Evolutionary conservation across 1,284 basidiomycete species (phyloP).

Genomic region (Apiotrichum brassicae): DNA sequence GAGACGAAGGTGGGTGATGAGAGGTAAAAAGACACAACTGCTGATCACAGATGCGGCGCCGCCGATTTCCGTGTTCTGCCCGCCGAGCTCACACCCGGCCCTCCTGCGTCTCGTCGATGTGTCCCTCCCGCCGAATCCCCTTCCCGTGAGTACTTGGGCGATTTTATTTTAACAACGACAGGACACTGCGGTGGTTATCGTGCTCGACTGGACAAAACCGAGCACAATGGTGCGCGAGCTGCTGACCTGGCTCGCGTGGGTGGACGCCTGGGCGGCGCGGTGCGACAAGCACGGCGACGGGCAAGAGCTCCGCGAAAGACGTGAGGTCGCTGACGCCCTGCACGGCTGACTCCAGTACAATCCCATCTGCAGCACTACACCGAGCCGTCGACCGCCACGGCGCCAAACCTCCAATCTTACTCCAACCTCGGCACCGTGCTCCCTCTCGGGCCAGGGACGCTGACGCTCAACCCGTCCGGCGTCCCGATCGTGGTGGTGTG

Average conservation of each 20-base stretch:
- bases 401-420: slow-evolving; percentile 5
- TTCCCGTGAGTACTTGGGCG: slow-evolving; percentile 26
- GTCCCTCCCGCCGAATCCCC: slow-evolving; percentile 60
- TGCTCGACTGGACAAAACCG: slow-evolving; percentile 92
- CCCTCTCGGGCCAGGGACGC: slow-evolving; percentile 67
- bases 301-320: slow-evolving; percentile 72
- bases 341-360: slow-evolving; percentile 62
- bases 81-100: slow-evolving; percentile 68
- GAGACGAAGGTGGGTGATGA: slow-evolving; percentile 69
- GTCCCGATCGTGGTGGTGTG: slow-evolving; percentile 85
- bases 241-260: slow-evolving; percentile 74
- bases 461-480: slow-evolving; percentile 75
- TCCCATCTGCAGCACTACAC: slow-evolving; percentile 79
- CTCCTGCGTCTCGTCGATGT: slow-evolving; percentile 74
- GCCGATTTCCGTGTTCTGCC: slow-evolving; percentile 78
- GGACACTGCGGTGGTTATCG: slow-evolving; percentile 77
- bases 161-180: slow-evolving; percentile 40
- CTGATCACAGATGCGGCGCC: slow-evolving; percentile 64
- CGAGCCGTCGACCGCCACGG: slow-evolving; percentile 59
- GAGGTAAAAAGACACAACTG: background rate
- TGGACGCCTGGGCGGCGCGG: slow-evolving; percentile 63
- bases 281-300: slow-evolving; percentile 48
- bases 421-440: slow-evolving; percentile 51
- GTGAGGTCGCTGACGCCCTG: too few relatives aligned
- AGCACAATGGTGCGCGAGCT: slow-evolving; percentile 77